Conservation (phyloP, 768 basidiomycete genomes). For the Neoboletus subvelutipes region DNA sequence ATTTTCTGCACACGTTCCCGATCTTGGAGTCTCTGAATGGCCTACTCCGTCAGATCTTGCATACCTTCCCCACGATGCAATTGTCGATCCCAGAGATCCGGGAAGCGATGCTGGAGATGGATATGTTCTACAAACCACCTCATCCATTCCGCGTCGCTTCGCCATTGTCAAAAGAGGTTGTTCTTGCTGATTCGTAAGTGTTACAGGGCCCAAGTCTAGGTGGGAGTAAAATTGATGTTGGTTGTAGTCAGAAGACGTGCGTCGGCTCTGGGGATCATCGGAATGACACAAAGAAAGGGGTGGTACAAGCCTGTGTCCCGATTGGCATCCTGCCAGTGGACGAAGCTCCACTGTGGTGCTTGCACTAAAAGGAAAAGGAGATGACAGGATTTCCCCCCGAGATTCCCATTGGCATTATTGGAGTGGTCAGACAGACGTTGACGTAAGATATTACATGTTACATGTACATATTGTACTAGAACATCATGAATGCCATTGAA, state of each 20-base stretch:
- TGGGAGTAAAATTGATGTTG: not conserved
- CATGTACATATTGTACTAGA: too few species aligned
- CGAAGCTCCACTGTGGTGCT: too few species aligned
- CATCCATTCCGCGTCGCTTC: too few species aligned
- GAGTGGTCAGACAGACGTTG: too few species aligned
- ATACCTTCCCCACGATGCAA: constrained; percentile 6
- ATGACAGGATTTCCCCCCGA: too few species aligned
- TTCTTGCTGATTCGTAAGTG: constrained; percentile 16
- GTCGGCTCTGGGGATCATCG: not conserved
- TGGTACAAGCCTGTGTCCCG: too few species aligned
- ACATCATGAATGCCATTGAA: not conserved
- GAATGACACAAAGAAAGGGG: not conserved
- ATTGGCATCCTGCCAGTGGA: too few species aligned
- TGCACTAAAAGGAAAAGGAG: too few species aligned
- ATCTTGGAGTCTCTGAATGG: constrained; percentile 11
- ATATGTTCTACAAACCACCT: constrained; percentile 9
- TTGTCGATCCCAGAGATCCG: constrained; percentile 17
- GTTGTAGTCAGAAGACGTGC: constrained; percentile 8
- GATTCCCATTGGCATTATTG: too few species aligned
- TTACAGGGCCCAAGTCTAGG: too few species aligned
- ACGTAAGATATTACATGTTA: too few species aligned
- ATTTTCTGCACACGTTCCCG: not conserved
- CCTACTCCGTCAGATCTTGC: constrained; percentile 13
- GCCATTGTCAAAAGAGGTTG: not conserved
- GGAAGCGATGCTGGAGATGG: constrained; percentile 10